These are phyloP conservation scores for Fusarium metavorans DNA, from an alignment of 2,329 filamentous ascomycete species.

Conservation along the genomic window DNA sequence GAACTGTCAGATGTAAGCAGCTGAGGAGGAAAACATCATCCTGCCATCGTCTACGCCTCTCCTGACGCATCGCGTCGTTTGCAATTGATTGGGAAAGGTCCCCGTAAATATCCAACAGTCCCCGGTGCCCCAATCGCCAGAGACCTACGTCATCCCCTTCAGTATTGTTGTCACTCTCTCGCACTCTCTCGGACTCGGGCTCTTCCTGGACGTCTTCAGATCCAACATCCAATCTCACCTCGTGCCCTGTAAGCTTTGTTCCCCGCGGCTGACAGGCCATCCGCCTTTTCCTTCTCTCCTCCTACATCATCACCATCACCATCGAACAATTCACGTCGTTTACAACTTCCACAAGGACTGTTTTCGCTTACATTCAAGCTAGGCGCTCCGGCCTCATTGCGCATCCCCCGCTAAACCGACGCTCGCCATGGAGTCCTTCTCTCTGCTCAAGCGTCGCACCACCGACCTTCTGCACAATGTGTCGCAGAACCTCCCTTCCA, in stretches of 20 bases:
- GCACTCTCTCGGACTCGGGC: neutral
- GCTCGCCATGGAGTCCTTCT: slow-evolving; percentile 60
- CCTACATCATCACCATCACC: slow-evolving; percentile 22
- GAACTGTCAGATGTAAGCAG: neutral
- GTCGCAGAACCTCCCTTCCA: slow-evolving; percentile 58
- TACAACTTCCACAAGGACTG: neutral
- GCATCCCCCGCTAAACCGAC: slow-evolving; percentile 3
- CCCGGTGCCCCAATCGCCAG: slow-evolving; percentile 3
- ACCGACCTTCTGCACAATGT: slow-evolving; percentile 65
- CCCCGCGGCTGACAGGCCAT: slow-evolving; percentile 33
- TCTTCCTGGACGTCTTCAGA: slow-evolving; percentile 15
- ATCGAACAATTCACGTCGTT: neutral
- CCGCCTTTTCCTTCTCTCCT: slow-evolving; percentile 11
- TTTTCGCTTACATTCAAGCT: slow-evolving; percentile 1
- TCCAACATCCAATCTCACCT: slow-evolving; percentile 26
- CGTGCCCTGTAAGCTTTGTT: slow-evolving; percentile 29
- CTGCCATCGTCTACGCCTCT: neutral
- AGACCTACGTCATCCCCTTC: slow-evolving; percentile 37
- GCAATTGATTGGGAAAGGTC: slow-evolving; percentile 10
- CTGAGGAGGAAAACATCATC: neutral
- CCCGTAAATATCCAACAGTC: slow-evolving; percentile 11
- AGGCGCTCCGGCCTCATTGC: slow-evolving; percentile 24
- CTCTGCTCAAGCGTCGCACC: slow-evolving; percentile 65
- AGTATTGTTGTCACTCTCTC: slow-evolving; percentile 2
- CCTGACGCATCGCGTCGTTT: neutral